These are phyloP conservation scores for Falciphora oryzae DNA, from an alignment of 2,329 filamentous ascomycete species.

Conservation along the genomic window DNA sequence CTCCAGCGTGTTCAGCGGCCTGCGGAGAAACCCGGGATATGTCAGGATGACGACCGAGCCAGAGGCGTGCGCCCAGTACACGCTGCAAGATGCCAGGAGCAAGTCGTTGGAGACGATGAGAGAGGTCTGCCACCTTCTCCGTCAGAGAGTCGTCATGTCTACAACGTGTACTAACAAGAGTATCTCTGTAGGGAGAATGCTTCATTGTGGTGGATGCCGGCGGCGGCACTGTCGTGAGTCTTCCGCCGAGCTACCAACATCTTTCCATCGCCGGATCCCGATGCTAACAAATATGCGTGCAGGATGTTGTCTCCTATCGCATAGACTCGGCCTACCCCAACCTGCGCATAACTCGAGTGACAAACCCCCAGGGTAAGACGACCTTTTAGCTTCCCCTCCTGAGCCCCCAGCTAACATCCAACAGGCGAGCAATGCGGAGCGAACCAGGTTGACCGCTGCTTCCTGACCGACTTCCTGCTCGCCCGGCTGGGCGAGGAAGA, in stretches of 20 bases:
- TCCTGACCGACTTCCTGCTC: background rate
- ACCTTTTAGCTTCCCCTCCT: no score
- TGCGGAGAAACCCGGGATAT: background rate
- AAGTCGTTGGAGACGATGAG: constrained; percentile 10
- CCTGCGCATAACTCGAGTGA: background rate
- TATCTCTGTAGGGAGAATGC: constrained; percentile 13
- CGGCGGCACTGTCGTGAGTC: constrained; percentile 16
- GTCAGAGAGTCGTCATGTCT: background rate
- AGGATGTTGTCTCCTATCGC: constrained; percentile 17
- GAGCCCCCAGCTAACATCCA: no score
- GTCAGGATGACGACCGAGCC: constrained; percentile 6
- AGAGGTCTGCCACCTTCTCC: background rate
- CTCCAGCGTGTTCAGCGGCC: background rate
- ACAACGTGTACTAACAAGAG: constrained; percentile 1
- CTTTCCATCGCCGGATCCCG: no score
- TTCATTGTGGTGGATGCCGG: constrained; percentile 19
- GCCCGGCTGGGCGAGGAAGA: background rate
- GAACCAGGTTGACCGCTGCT: background rate
- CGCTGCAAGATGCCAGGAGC: constrained; percentile 10
- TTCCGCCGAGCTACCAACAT: no score
- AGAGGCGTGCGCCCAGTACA: constrained; percentile 7
- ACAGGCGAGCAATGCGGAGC: background rate
- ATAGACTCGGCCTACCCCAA: constrained; percentile 13
- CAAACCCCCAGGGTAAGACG: background rate
- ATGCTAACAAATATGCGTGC: background rate